Conservation (phyloP, 805 yeast species). For the Kregervanrija pseudodelftensis region DNA sequence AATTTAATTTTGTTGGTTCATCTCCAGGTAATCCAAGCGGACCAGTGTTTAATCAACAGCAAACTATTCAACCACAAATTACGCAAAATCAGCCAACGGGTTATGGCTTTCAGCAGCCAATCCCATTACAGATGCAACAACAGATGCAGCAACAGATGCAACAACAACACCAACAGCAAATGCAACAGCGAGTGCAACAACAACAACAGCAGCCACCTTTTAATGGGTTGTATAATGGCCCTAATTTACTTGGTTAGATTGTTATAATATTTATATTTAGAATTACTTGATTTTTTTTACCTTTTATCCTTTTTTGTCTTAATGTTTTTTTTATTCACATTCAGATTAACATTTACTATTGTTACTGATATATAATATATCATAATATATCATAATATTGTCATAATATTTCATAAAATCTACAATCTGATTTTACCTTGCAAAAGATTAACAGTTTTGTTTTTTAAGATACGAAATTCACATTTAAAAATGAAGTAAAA, state of each 20-base stretch:
- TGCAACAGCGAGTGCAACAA: background rate
- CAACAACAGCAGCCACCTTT: conserved; percentile 4
- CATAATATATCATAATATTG: too few relatives aligned
- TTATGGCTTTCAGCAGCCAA: conserved; percentile 5
- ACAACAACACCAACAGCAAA: conserved; percentile 2
- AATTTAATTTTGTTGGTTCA: background rate
- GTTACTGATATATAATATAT: too few relatives aligned
- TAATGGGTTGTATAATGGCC: conserved; percentile 22
- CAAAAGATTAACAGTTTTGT: too few relatives aligned
- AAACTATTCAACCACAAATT: too few relatives aligned
- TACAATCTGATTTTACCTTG: too few relatives aligned
- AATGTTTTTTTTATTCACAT: background rate
- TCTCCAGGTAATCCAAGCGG: too few relatives aligned
- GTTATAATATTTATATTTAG: background rate
- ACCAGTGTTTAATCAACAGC: too few relatives aligned
- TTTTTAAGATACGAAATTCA: too few relatives aligned
- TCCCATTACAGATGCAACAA: conserved; percentile 3
- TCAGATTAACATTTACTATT: too few relatives aligned
- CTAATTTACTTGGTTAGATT: conserved; percentile 16
- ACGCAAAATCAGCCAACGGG: conserved; percentile 1
- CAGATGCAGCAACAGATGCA: conserved; percentile 7
- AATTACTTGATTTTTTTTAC: background rate
- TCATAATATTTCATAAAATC: too few relatives aligned
- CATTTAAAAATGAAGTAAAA: too few relatives aligned
- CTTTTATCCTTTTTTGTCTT: background rate